These are phyloP conservation scores for Melaleuca alternifolia DNA, from an alignment of 345 rosid genomes.

Conservation along the genomic window DNA sequence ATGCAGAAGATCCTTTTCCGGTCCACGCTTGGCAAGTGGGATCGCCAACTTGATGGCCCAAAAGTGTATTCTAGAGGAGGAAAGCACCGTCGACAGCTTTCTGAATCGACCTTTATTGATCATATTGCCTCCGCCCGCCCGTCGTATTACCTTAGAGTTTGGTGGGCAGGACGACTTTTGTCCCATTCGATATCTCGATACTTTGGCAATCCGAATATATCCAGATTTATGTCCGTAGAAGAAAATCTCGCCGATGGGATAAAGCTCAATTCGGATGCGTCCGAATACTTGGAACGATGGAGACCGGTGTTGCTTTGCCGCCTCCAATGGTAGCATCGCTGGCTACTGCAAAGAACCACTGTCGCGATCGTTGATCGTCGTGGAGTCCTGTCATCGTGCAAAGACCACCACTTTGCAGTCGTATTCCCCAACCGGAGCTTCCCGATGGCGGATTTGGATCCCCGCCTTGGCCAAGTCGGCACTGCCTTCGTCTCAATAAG, in stretches of 20 bases:
- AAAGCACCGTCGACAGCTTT: background rate
- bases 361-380: background rate
- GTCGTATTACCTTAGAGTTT: background rate
- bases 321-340: background rate
- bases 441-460: conserved; percentile 77
- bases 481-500: conserved; percentile 74
- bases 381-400: background rate
- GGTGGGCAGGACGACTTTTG: background rate
- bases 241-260: background rate
- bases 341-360: background rate
- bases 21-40: background rate
- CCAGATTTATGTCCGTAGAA: background rate
- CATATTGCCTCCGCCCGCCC: background rate
- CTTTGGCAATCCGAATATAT: background rate
- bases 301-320: background rate
- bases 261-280: background rate
- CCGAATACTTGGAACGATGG: background rate
- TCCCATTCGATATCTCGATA: background rate
- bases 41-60: background rate
- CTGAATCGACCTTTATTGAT: background rate
- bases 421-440: conserved; percentile 84
- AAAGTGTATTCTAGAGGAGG: background rate
- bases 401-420: conserved; percentile 4
- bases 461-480: conserved; percentile 70
- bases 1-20: background rate